Conservation (phyloP, 768 basidiomycete species). For the Russula sp. region DNA sequence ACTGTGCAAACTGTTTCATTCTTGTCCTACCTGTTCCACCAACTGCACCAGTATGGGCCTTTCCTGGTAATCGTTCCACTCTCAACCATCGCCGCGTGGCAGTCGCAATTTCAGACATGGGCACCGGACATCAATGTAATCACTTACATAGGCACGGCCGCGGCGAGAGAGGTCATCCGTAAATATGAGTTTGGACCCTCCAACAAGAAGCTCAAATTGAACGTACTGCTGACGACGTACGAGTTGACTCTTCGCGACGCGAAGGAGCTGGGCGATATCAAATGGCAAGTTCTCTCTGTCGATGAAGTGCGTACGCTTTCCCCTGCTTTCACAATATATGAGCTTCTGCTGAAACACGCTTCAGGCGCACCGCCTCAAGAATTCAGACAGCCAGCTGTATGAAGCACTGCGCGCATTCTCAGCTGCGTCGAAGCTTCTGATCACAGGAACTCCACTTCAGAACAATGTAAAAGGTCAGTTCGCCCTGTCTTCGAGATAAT, state of each 20-base stretch:
- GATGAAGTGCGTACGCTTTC: slow-evolving; percentile 69
- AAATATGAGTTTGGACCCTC: slow-evolving; percentile 86
- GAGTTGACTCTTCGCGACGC: slow-evolving; percentile 90
- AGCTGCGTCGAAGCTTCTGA: slow-evolving; percentile 89
- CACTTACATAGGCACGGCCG: slow-evolving; percentile 89
- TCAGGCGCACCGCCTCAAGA: slow-evolving; percentile 95
- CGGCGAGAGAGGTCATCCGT: slow-evolving; percentile 87
- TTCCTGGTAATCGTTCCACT: slow-evolving; percentile 97
- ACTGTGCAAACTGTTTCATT: slow-evolving; percentile 96
- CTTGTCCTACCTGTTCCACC: slow-evolving; percentile 92
- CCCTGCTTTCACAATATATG: slow-evolving; percentile 2
- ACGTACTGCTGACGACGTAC: slow-evolving; percentile 95
- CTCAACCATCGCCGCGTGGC: slow-evolving; percentile 98
- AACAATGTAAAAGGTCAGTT: slow-evolving; percentile 94
- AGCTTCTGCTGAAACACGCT: slow-evolving; percentile 10
- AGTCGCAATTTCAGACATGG: slow-evolving; percentile 91
- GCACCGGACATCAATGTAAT: slow-evolving; percentile 96
- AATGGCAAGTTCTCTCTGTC: slow-evolving; percentile 95
- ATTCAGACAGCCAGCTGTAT: slow-evolving; percentile 95
- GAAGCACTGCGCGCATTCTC: slow-evolving; percentile 89
- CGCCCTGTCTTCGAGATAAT: slow-evolving; percentile 9
- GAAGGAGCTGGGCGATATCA: slow-evolving; percentile 86
- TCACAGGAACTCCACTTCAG: slow-evolving; percentile 97
- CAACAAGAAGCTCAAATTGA: slow-evolving; percentile 93
- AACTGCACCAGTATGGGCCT: slow-evolving; percentile 89